phyloP scores from a whole-genome alignment of 345 rosid species.

The Linum usitatissimum region DNA sequence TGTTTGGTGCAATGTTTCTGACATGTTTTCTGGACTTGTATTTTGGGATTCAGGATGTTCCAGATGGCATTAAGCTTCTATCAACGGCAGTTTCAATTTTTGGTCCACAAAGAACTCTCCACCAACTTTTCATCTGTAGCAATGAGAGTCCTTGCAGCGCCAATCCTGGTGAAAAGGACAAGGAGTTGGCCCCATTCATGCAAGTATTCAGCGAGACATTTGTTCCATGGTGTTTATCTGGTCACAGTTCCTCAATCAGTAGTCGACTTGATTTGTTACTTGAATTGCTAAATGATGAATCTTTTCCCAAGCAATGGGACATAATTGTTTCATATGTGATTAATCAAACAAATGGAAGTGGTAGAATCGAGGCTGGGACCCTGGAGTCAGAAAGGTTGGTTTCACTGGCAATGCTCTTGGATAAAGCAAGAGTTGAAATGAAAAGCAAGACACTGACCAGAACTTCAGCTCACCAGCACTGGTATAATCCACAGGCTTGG shows the following conservation, averaged over 20 bases:
- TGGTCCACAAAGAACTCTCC: conserved; percentile 62
- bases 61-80: conserved; percentile 63
- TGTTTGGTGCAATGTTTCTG: not conserved
- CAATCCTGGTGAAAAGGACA: conserved; percentile 24
- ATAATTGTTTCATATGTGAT: conserved; percentile 45
- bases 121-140: conserved; percentile 24
- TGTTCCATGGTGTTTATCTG: conserved; percentile 77
- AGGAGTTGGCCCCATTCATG: conserved; percentile 35
- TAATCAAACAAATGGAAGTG: conserved; percentile 28
- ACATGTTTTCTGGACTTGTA: conserved; percentile 8
- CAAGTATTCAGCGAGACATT: conserved; percentile 54
- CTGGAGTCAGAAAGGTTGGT: conserved; percentile 26
- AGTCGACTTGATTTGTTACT: conserved; percentile 64
- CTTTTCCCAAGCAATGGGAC: conserved; percentile 63
- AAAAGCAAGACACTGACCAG: conserved; percentile 28
- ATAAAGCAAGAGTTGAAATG: conserved; percentile 55
- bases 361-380: conserved; percentile 22
- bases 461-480: conserved; percentile 25
- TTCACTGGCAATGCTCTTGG: conserved; percentile 50
- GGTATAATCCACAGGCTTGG: conserved; percentile 53
- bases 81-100: conserved; percentile 57
- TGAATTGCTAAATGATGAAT: conserved; percentile 69
- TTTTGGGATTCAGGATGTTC: conserved; percentile 40
- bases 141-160: conserved; percentile 16
- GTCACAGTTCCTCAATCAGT: conserved; percentile 32